phyloP scores from a whole-genome alignment of 108 stramenopile genomes.

The Cafeteria roenbergensis region DNA sequence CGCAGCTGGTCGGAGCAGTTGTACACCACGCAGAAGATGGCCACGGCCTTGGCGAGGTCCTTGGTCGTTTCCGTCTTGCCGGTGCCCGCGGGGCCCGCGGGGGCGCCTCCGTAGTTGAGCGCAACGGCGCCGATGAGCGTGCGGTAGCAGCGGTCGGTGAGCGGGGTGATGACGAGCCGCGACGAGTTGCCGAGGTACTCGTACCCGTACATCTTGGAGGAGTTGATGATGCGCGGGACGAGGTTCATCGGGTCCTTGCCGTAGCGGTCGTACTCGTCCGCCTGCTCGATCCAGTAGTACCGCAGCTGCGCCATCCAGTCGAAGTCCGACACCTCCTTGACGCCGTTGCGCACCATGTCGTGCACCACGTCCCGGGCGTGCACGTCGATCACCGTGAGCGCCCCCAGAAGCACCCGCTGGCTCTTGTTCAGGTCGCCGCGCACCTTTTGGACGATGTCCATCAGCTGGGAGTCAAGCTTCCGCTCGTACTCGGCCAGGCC shows the following conservation, averaged over 20 bases:
- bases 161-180: conserved; percentile 52
- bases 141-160: conserved; percentile 58
- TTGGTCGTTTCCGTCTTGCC: conserved; percentile 59
- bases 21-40: conserved; percentile 55
- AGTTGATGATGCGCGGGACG: conserved; percentile 51
- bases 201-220: conserved; percentile 49
- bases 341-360: conserved; percentile 33
- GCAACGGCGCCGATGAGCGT: conserved; percentile 56
- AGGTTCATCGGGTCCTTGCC: conserved; percentile 33
- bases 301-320: conserved; percentile 52
- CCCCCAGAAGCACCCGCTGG: conserved; percentile 44
- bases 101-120: conserved; percentile 53
- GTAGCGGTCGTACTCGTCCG: conserved; percentile 14
- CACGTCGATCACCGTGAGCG: conserved; percentile 49
- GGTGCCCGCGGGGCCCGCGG: conserved; percentile 56
- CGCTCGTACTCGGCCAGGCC: conserved; percentile 22
- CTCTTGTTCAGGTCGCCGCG: conserved; percentile 46
- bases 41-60: conserved; percentile 47
- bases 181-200: conserved; percentile 58
- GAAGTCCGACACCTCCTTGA: conserved; percentile 36
- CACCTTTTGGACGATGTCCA: conserved; percentile 44
- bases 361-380: conserved; percentile 46
- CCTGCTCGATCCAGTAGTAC: conserved; percentile 55
- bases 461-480: conserved; percentile 25
- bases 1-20: conserved; percentile 57